phyloP scores from a whole-genome alignment of 2,329 filamentous ascomycete species.

The Zymoseptoria passerinii region DNA sequence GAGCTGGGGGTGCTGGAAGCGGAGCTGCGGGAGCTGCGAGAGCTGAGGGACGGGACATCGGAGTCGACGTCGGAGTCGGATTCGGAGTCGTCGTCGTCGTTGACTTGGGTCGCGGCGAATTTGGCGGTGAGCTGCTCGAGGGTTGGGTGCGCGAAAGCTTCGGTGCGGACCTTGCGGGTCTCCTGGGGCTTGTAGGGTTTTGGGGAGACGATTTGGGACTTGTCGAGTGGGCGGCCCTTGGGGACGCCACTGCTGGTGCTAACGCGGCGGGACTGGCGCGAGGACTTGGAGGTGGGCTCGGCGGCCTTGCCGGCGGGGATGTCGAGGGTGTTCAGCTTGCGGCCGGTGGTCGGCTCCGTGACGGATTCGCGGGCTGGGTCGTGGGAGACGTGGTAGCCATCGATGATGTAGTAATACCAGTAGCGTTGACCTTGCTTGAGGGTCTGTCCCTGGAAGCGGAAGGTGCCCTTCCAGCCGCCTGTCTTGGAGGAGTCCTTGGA shows the following conservation, averaged over 20 bases:
- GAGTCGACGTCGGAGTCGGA: conserved; percentile 39
- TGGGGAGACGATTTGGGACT: conserved; percentile 83
- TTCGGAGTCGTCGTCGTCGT: conserved; percentile 53
- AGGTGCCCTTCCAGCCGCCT: conserved; percentile 90
- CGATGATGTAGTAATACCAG: conserved; percentile 99
- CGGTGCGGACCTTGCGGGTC: conserved; percentile 76
- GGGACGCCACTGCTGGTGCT: conserved; percentile 58
- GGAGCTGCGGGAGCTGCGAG: conserved; percentile 69
- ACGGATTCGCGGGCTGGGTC: conserved; percentile 85
- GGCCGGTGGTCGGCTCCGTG: conserved; percentile 91
- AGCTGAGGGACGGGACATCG: conserved; percentile 32
- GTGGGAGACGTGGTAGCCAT: conserved; percentile 96
- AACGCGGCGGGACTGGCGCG: conserved; percentile 40
- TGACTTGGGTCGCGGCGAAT: conserved; percentile 47
- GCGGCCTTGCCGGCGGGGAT: conserved; percentile 54
- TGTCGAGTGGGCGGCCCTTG: conserved; percentile 80
- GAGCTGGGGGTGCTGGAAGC: conserved; percentile 51
- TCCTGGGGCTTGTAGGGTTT: conserved; percentile 83
- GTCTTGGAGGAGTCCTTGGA: conserved; percentile 78
- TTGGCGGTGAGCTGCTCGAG: conserved; percentile 64
- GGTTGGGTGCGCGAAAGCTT: conserved; percentile 65
- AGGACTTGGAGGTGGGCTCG: conserved; percentile 34
- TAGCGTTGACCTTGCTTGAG: conserved; percentile 85
- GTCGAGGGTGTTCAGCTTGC: conserved; percentile 95
- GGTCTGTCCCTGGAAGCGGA: conserved; percentile 83